A percentile compares a stretch with the other conserved stretches of the same genome.
Evolutionary conservation across 352 stramenopile species (phyloP).

Genomic region (Peronospora destructor): DNA sequence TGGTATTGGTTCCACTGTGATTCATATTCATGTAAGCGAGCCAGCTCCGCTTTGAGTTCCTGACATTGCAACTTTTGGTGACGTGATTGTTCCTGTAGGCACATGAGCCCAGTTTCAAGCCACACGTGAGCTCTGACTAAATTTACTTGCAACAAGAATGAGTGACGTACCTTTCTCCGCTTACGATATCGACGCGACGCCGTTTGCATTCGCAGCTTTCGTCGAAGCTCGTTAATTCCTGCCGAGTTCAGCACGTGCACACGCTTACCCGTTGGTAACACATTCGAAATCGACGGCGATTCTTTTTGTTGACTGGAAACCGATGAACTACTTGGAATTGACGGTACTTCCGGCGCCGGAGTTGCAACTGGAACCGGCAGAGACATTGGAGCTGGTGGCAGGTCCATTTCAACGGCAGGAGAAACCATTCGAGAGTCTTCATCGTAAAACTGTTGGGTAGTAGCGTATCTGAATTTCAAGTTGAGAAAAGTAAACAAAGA

Average conservation of each 20-base stretch:
- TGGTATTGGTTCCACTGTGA: conserved; percentile 13
- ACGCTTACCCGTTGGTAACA: conserved; percentile 13
- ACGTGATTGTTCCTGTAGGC: conserved; percentile 16
- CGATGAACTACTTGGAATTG: neutral
- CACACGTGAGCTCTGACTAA: neutral
- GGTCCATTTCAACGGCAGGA: neutral
- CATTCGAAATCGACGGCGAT: conserved; percentile 1
- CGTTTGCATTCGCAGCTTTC: conserved; percentile 29
- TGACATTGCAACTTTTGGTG: conserved; percentile 14
- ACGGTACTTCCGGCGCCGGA: neutral
- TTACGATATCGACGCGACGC: conserved; percentile 31
- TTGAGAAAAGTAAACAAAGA: neutral
- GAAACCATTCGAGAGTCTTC: neutral
- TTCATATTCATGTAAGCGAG: conserved; percentile 14
- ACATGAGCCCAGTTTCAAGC: neutral
- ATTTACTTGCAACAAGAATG: neutral
- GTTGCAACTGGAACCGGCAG: neutral
- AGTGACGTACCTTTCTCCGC: conserved; percentile 26
- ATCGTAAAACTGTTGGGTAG: neutral
- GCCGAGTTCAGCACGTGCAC: conserved; percentile 18
- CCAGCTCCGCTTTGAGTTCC: conserved; percentile 16
- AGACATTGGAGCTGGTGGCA: neutral
- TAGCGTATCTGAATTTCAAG: neutral
- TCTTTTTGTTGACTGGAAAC: neutral
- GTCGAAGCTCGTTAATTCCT: conserved; percentile 27